phyloP scores from a whole-genome alignment of 1,284 basidiomycete genomes.

The Malassezia vespertilionis region DNA sequence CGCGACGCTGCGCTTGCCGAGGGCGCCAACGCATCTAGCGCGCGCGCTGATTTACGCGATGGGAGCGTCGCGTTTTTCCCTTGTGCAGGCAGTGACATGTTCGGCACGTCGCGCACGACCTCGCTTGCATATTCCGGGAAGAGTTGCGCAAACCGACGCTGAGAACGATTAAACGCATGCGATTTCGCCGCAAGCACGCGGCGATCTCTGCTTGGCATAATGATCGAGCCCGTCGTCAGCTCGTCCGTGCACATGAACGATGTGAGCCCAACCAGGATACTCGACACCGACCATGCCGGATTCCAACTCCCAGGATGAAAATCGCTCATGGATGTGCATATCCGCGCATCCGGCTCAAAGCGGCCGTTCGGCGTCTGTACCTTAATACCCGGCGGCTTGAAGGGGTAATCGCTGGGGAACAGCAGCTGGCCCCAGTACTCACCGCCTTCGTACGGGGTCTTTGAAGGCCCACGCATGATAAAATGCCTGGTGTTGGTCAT shows the following conservation, averaged over 20 bases:
- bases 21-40: too few species aligned
- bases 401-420: conserved; percentile 61
- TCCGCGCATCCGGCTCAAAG: conserved; percentile 84
- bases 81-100: conserved; percentile 28
- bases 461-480: conserved; percentile 68
- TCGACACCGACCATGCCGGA: conserved; percentile 82
- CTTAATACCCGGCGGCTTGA: conserved; percentile 72
- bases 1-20: too few species aligned
- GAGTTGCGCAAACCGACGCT: conserved; percentile 58
- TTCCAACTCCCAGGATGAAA: conserved; percentile 82
- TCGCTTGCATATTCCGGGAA: conserved; percentile 36
- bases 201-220: conserved; percentile 68
- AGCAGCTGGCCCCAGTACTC: conserved; percentile 64
- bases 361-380: conserved; percentile 88
- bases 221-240: conserved; percentile 86
- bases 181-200: conserved; percentile 64
- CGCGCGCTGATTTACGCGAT: too few species aligned
- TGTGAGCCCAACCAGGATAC: conserved; percentile 81
- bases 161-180: conserved; percentile 71
- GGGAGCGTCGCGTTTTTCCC: too few species aligned
- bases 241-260: conserved; percentile 94
- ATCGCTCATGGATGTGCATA: conserved; percentile 51
- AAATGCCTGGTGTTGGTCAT: conserved; percentile 50
- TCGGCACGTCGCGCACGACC: conserved; percentile 31
- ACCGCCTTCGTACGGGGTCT: conserved; percentile 80